Base-by-base conservation (phyloP, 176 grass and related monocot species). In the Luzula sylvatica region DNA sequence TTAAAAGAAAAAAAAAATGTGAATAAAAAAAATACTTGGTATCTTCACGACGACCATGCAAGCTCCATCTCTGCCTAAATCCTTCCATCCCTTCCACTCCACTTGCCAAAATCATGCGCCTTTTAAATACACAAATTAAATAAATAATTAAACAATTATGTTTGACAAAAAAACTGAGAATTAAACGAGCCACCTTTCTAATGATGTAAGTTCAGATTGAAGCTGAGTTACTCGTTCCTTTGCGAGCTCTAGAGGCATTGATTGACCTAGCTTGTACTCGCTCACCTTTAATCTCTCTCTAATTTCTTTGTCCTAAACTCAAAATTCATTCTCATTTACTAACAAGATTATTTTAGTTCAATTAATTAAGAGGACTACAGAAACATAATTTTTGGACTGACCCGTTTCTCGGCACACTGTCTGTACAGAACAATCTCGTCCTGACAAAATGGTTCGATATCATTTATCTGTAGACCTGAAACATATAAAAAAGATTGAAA, bases 361-460 rank as follows among this genome's bases (percentile, higher is more conserved):
- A 46, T 9, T 12, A 8, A 26, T 27, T 8, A 65, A 55, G 26
- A 61, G 61, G 21, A 40, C 57, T 24, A 24, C 27, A 17, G 14
- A 49, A 26, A 39, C 25, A 56, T 42, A n/a, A n/a, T n/a, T n/a
- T n/a, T n/a, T n/a, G 26, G 42, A 69, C 90, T 70, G 50, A 90
- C 85, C 75, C 85, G 63, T 79, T 72, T 83, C 68, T 76, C 81
- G 54, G 72, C 71, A 62, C 92, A 90, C 45, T 90, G 74, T 38
- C 52, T 65, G 56, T 98, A 98, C 61, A 98, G 21, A 12, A 98
- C 81, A 50, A 98, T 90, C 72, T 87, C 92, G 44, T 98, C 85
- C 73, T 87, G 85, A 38, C 86, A 98, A 79, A 98, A 90, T 68
- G 92, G 92, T 23, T 98, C 81, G 3, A 90, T 87, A 46, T 98